phyloP scores from a whole-genome alignment of 768 basidiomycete species.

The Sporobolomyces pararoseus region DNA sequence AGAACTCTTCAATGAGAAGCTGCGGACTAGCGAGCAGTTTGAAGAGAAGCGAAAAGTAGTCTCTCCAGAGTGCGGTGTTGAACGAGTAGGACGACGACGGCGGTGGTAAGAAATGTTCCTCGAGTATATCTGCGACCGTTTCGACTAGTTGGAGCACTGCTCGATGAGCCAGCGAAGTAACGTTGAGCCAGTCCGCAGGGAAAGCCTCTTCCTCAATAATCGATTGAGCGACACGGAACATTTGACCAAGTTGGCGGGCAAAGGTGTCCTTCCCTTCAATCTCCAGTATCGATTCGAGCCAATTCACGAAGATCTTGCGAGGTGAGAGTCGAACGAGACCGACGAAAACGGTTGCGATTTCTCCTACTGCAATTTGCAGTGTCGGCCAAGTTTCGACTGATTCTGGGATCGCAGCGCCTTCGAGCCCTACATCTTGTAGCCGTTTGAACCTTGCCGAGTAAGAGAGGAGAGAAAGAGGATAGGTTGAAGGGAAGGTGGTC shows the following conservation, averaged over 20 bases:
- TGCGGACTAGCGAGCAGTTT: slow-evolving; percentile 80
- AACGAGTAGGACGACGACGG: slow-evolving; percentile 64
- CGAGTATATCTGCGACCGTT: slow-evolving; percentile 69
- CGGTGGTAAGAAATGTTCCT: slow-evolving; percentile 72
- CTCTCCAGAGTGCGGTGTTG: slow-evolving; percentile 72
- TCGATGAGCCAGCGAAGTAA: slow-evolving; percentile 81
- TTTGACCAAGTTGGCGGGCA: slow-evolving; percentile 63
- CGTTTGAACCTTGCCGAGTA: slow-evolving; percentile 46
- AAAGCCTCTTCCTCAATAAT: slow-evolving; percentile 84
- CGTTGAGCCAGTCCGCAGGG: slow-evolving; percentile 84
- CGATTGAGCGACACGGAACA: slow-evolving; percentile 75
- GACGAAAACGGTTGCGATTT: slow-evolving; percentile 78
- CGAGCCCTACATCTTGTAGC: slow-evolving; percentile 13
- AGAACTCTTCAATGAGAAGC: slow-evolving; percentile 89
- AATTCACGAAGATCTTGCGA: slow-evolving; percentile 68
- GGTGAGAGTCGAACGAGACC: slow-evolving; percentile 77
- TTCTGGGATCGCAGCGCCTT: neutral
- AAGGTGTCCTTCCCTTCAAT: slow-evolving; percentile 84
- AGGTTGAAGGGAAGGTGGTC: slow-evolving; percentile 85
- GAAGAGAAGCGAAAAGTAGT: slow-evolving; percentile 74
- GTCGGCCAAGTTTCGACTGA: slow-evolving; percentile 54
- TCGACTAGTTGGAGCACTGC: slow-evolving; percentile 85
- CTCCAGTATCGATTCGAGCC: slow-evolving; percentile 73
- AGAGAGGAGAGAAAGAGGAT: slow-evolving; percentile 80
- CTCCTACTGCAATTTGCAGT: slow-evolving; percentile 73